Percentiles rank a stretch among this genome's conserved stretches.
Conservation (phyloP, 208 protist species). For the Tritrichomonas foetus region DNA sequence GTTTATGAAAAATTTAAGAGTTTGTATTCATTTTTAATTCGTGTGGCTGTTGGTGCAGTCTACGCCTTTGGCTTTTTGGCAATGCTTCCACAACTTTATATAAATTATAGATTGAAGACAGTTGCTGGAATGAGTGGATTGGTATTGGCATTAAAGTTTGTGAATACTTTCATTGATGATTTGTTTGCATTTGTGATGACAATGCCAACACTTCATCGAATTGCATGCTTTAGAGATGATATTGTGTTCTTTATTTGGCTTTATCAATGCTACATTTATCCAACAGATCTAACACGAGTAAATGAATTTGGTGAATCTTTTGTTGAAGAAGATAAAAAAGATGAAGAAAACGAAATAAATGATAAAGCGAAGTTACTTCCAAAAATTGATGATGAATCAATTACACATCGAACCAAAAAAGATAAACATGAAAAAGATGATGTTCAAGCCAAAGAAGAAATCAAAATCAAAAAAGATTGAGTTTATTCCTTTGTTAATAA, state of each 20-base stretch:
- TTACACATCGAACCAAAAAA: background rate
- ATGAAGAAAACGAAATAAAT: background rate
- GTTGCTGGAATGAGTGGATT: constrained; percentile 93
- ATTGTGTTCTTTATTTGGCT: constrained; percentile 90
- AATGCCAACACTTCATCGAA: constrained; percentile 90
- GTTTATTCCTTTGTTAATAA: too few species aligned
- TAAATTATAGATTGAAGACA: constrained; percentile 96
- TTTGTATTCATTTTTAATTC: background rate
- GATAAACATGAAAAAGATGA: background rate
- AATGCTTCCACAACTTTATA: constrained; percentile 97
- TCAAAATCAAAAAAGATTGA: background rate
- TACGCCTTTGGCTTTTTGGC: constrained; percentile 90
- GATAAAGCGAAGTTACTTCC: background rate
- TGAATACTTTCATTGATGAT: constrained; percentile 98
- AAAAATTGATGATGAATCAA: background rate
- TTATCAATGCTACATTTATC: constrained; percentile 95
- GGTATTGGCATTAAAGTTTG: constrained; percentile 87
- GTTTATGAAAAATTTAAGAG: background rate
- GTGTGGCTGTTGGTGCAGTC: constrained; percentile 49
- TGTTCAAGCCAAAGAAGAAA: background rate
- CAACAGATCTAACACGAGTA: constrained; percentile 75
- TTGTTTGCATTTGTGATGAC: constrained; percentile 96
- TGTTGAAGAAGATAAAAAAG: background rate
- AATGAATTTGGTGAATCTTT: constrained; percentile 59
- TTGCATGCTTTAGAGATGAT: constrained; percentile 94